Conservation (phyloP, 768 basidiomycete genomes). For the Megacollybia marginata region DNA sequence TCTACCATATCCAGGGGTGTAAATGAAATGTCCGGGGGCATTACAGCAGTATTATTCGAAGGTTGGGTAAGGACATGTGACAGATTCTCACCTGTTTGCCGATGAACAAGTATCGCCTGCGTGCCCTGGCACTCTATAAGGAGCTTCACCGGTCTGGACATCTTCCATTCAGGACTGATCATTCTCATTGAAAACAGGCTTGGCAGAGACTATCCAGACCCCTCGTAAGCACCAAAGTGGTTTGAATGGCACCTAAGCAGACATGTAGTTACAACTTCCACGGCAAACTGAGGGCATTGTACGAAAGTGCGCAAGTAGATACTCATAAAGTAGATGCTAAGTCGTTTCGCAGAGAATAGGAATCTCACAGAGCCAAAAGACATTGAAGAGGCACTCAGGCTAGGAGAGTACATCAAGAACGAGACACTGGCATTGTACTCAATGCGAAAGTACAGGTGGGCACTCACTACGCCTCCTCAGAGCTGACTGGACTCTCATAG, state of each 20-base stretch:
- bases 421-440: constrained; percentile 82
- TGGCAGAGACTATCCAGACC: constrained; percentile 77
- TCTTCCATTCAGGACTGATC: no score
- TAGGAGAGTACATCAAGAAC: constrained; percentile 83
- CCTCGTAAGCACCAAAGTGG: constrained; percentile 45
- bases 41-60: no score
- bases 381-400: constrained; percentile 65
- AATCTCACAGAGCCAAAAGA: constrained; percentile 58
- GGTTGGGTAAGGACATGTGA: no score
- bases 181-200: constrained; percentile 20
- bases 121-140: constrained; percentile 72
- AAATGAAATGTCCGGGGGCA: no score
- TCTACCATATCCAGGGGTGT: no score
- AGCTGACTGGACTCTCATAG: no score
- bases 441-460: constrained; percentile 64
- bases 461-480: no score
- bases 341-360: constrained; percentile 48
- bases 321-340: background rate
- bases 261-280: constrained; percentile 67
- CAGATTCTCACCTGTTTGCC: no score
- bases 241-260: constrained; percentile 4
- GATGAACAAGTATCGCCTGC: constrained; percentile 34
- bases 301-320: constrained; percentile 41
- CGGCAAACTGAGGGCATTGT: constrained; percentile 60
- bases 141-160: constrained; percentile 51